phyloP scores from a whole-genome alignment of 805 yeast species.

The Candida xyloterini region DNA sequence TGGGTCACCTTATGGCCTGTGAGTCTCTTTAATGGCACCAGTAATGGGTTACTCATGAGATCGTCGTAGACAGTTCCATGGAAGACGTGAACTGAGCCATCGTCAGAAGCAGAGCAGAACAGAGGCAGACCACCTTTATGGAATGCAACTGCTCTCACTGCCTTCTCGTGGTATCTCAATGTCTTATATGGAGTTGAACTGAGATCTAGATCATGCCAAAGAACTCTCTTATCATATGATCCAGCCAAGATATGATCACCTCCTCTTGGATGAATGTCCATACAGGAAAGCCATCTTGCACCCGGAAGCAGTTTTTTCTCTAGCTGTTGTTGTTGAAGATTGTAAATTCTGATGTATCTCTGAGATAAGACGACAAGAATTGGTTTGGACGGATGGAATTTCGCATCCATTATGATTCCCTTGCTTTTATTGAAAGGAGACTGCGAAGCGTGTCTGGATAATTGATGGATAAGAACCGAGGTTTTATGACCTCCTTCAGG shows the following conservation, averaged over 20 bases:
- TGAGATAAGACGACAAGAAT: slow-evolving; percentile 92
- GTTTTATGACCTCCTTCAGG: slow-evolving; percentile 80
- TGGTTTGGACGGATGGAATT: slow-evolving; percentile 95
- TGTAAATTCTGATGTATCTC: slow-evolving; percentile 86
- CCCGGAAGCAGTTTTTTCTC: slow-evolving; percentile 89
- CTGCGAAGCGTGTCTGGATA: slow-evolving; percentile 91
- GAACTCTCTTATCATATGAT: slow-evolving; percentile 89
- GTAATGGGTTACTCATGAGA: slow-evolving; percentile 88
- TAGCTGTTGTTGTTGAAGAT: slow-evolving; percentile 79
- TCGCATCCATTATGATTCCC: slow-evolving; percentile 94
- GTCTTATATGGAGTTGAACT: slow-evolving; percentile 91
- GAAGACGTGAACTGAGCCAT: slow-evolving; percentile 89
- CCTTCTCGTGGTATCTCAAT: slow-evolving; percentile 89
- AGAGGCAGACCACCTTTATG: slow-evolving; percentile 84
- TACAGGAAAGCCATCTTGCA: slow-evolving; percentile 87
- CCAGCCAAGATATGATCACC: slow-evolving; percentile 94
- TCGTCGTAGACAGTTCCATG: slow-evolving; percentile 97
- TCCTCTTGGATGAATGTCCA: slow-evolving; percentile 87
- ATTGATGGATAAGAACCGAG: slow-evolving; percentile 89
- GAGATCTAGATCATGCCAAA: slow-evolving; percentile 96
- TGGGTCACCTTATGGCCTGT: slow-evolving; percentile 81
- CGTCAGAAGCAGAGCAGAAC: slow-evolving; percentile 94
- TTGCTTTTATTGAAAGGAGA: slow-evolving; percentile 91
- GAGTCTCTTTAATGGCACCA: slow-evolving; percentile 93
- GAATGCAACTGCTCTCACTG: slow-evolving; percentile 84